Evolutionary conservation across 352 stramenopile genomes (phyloP).

Genomic region (Pythium insidiosum): DNA sequence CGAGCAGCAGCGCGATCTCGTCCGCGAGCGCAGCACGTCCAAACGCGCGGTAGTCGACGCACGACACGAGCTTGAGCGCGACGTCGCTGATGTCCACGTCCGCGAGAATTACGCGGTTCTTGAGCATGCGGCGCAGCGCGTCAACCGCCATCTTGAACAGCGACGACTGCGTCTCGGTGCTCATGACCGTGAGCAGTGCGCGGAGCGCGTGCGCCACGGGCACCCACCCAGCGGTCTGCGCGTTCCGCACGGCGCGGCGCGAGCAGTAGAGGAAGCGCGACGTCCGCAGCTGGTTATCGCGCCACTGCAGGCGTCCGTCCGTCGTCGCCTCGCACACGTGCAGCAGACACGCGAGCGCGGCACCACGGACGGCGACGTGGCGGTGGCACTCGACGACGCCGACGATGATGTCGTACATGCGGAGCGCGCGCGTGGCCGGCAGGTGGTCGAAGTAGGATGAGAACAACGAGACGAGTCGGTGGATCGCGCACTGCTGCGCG

Average conservation of each 20-base stretch:
- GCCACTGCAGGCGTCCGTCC: slow-evolving; percentile 63
- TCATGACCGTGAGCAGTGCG: slow-evolving; percentile 67
- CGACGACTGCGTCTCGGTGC: slow-evolving; percentile 49
- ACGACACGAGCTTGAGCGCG: slow-evolving; percentile 69
- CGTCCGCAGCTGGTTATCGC: slow-evolving; percentile 45
- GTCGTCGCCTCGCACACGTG: slow-evolving; percentile 59
- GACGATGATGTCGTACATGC: slow-evolving; percentile 79
- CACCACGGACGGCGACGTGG: slow-evolving; percentile 41
- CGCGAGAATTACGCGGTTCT: slow-evolving; percentile 68
- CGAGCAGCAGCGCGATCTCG: slow-evolving; percentile 18
- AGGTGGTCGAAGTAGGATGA: slow-evolving; percentile 75
- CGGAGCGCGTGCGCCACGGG: slow-evolving; percentile 51
- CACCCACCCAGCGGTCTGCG: slow-evolving; percentile 38
- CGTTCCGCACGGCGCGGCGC: slow-evolving; percentile 22
- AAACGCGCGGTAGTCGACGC: slow-evolving; percentile 79
- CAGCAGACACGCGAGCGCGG: slow-evolving; percentile 60
- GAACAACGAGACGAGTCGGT: slow-evolving; percentile 65
- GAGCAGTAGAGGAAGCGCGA: slow-evolving; percentile 71
- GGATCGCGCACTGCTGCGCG: slow-evolving; percentile 47
- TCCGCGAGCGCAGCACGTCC: slow-evolving; percentile 64
- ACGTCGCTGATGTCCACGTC: slow-evolving; percentile 85
- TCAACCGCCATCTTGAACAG: slow-evolving; percentile 73
- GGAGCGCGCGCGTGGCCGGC: slow-evolving; percentile 47
- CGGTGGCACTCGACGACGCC: slow-evolving; percentile 59
- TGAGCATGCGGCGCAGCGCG: slow-evolving; percentile 64